Evolutionary conservation across 768 basidiomycete species (phyloP).

Genomic region (Mycena belliarum): DNA sequence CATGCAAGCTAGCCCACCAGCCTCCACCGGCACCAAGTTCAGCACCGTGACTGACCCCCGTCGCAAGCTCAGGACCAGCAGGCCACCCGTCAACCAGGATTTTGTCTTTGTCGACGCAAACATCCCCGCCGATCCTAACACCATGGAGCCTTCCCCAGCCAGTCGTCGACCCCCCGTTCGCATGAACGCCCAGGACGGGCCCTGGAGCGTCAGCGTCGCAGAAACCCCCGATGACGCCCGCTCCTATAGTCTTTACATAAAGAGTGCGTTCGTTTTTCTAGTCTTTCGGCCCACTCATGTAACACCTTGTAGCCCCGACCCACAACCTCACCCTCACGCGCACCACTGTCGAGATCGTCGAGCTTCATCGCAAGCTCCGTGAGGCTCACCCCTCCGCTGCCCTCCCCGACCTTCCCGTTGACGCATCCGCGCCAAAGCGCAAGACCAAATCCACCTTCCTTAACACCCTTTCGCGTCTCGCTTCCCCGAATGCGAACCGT

Average conservation of each 20-base stretch:
- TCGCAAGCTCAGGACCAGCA: constrained; percentile 15
- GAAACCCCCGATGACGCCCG: constrained; percentile 75
- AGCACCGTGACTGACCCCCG: constrained; percentile 20
- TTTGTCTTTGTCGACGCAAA: constrained; percentile 38
- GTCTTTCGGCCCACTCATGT: constrained; percentile 9
- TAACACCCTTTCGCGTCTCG: constrained; percentile 81
- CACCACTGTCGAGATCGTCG: constrained; percentile 72
- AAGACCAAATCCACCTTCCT: constrained; percentile 71
- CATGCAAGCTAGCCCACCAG: constrained; percentile 4
- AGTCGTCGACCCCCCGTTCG: constrained; percentile 54
- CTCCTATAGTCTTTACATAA: constrained; percentile 84
- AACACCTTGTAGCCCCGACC: constrained; percentile 66
- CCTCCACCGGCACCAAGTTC: constrained; percentile 2
- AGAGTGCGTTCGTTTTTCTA: constrained; percentile 61
- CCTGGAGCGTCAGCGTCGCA: constrained; percentile 87
- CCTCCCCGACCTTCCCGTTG: constrained; percentile 64
- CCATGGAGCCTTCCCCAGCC: constrained; percentile 36
- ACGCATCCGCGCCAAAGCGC: constrained; percentile 61
- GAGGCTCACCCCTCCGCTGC: constrained; percentile 58
- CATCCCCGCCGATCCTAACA: constrained; percentile 43
- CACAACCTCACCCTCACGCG: constrained; percentile 88
- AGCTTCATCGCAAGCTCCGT: constrained; percentile 80
- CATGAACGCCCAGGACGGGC: constrained; percentile 75
- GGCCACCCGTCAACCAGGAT: constrained; percentile 9
- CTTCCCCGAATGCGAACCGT: constrained; percentile 67